Percentiles rank a stretch among this genome's conserved stretches.
phyloP scores from a whole-genome alignment of 148 eudicot genomes.

The Silene uniflora region DNA sequence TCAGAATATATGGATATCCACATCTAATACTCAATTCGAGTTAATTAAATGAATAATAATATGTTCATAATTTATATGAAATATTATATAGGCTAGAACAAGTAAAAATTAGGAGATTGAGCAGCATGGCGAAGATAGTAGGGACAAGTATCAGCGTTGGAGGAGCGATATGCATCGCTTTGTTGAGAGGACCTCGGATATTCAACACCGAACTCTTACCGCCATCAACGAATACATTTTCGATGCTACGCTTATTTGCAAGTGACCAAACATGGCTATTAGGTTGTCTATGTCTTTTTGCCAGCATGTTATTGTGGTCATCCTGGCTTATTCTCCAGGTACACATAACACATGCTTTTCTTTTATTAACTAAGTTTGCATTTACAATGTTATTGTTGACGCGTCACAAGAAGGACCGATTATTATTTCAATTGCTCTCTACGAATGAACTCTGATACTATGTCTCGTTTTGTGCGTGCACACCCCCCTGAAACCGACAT shows the following conservation, averaged over 20 bases:
- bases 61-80: too few species aligned
- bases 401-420: too few species aligned
- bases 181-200: conserved; percentile 63
- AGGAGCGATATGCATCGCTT: conserved; percentile 62
- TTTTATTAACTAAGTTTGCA: too few species aligned
- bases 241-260: conserved; percentile 18
- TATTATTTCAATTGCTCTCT: too few species aligned
- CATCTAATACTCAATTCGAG: too few species aligned
- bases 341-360: conserved; percentile 3
- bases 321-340: conserved; percentile 85
- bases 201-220: conserved; percentile 38
- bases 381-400: too few species aligned
- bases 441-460: too few species aligned
- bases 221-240: conserved; percentile 23
- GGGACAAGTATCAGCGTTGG: conserved; percentile 61
- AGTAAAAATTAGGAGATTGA: conserved; percentile 44
- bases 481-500: too few species aligned
- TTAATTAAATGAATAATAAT: too few species aligned
- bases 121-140: conserved; percentile 61
- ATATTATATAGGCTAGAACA: conserved; percentile 63
- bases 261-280: conserved; percentile 52
- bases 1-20: too few species aligned
- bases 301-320: conserved; percentile 60
- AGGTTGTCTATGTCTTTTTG: conserved; percentile 59
- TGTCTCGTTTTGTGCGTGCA: too few species aligned